Percentiles rank a stretch among this genome's conserved stretches.
These are phyloP conservation scores for Picea sitchensis DNA, from an alignment of 75 land plant species.

Conservation along the genomic window DNA sequence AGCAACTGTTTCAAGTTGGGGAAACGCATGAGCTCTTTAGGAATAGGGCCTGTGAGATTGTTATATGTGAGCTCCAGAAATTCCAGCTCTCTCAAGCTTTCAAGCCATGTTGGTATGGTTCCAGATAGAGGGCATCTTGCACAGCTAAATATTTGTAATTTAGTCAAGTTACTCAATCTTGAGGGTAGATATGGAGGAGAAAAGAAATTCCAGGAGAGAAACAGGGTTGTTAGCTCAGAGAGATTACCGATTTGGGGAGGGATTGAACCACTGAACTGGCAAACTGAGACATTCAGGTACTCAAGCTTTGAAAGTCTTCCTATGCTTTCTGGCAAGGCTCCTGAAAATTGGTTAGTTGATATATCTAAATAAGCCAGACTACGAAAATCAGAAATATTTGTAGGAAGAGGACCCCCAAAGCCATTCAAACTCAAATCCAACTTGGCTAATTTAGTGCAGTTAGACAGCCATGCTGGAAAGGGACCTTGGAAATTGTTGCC, in stretches of 20 bases:
- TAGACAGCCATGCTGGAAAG: constrained; percentile 18
- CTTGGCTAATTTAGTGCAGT: constrained; percentile 15
- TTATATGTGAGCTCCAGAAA: constrained; percentile 13
- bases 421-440: constrained; percentile 26
- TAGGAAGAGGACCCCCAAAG: constrained; percentile 14
- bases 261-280: constrained; percentile 24
- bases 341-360: constrained; percentile 15
- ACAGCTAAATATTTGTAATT: constrained; percentile 13
- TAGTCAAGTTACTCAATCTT: constrained; percentile 13
- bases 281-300: constrained; percentile 15
- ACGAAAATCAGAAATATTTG: constrained; percentile 1
- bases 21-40: constrained; percentile 18
- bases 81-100: constrained; percentile 1
- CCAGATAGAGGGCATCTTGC: constrained; percentile 21
- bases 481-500: constrained; percentile 32
- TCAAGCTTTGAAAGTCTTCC: constrained; percentile 19
- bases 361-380: constrained; percentile 10
- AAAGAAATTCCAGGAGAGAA: constrained; percentile 23
- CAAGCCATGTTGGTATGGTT: constrained; percentile 13
- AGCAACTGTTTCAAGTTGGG: constrained; percentile 14
- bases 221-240: constrained; percentile 16
- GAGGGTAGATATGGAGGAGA: constrained; percentile 13
- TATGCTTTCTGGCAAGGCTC: constrained; percentile 22
- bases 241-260: constrained; percentile 25
- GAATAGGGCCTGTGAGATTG: constrained; percentile 14